These are phyloP conservation scores for Allodekkera sacchari DNA, from an alignment of 805 yeast genomes.

Conservation along the genomic window DNA sequence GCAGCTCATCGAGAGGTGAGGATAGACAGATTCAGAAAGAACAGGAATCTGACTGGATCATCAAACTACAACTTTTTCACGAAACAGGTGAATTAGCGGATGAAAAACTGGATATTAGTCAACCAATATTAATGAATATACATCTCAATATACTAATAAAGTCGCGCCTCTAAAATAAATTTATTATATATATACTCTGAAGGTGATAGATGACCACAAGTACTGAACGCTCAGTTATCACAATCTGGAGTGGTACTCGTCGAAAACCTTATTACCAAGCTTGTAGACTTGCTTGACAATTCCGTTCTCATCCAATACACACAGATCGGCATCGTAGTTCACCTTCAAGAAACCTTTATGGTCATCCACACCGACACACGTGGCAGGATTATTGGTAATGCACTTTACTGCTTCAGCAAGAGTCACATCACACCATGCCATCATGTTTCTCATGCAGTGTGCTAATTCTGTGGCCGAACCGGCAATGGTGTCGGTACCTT, in stretches of 20 bases:
- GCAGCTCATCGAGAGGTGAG: constrained; percentile 27
- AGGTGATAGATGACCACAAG: too few species aligned
- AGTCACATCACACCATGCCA: constrained; percentile 39
- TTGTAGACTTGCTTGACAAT: constrained; percentile 42
- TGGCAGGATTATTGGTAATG: constrained; percentile 47
- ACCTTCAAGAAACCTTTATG: constrained; percentile 41
- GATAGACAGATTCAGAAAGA: constrained; percentile 1
- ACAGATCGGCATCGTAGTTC: constrained; percentile 52
- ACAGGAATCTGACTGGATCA: not conserved
- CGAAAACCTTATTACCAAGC: constrained; percentile 29
- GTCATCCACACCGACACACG: constrained; percentile 33
- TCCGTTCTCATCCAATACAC: constrained; percentile 36
- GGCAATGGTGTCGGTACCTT: constrained; percentile 51
- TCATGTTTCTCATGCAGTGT: constrained; percentile 40
- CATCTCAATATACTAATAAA: not conserved
- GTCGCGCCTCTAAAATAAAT: too few species aligned
- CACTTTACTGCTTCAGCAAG: constrained; percentile 48
- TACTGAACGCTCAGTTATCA: too few species aligned
- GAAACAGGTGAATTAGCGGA: too few species aligned
- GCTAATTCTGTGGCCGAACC: constrained; percentile 53
- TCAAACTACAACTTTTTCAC: not conserved
- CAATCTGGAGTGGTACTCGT: not conserved
- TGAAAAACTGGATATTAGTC: too few species aligned
- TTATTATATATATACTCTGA: too few species aligned
- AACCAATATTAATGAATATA: not conserved